phyloP scores from a whole-genome alignment of 805 yeast genomes.

The Kuraishia borneana region DNA sequence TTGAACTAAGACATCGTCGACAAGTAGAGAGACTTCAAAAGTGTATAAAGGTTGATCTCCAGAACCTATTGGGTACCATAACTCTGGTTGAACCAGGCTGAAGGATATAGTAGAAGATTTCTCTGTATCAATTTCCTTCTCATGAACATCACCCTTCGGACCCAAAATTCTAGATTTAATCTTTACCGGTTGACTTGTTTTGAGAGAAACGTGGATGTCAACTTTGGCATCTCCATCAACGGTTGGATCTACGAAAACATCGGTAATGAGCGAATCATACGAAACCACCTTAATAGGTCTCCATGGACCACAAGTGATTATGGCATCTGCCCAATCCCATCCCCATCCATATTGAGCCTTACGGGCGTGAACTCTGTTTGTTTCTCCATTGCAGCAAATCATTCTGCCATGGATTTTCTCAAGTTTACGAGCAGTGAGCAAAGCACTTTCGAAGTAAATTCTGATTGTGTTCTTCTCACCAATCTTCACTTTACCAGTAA shows the following conservation, averaged over 20 bases:
- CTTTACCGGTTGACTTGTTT: too few species aligned
- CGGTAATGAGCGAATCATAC: constrained; percentile 7
- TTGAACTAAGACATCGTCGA: constrained; percentile 6
- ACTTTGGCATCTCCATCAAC: not conserved
- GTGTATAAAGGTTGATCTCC: constrained; percentile 25
- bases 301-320: constrained; percentile 34
- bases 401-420: constrained; percentile 20
- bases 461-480: constrained; percentile 12
- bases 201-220: not conserved
- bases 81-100: constrained; percentile 16
- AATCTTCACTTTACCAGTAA: constrained; percentile 9
- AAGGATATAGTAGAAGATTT: too few species aligned
- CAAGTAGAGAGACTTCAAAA: constrained; percentile 9
- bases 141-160: not conserved
- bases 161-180: not conserved
- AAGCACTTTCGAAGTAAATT: constrained; percentile 27
- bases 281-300: constrained; percentile 21
- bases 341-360: constrained; percentile 46
- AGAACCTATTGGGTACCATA: constrained; percentile 30
- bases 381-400: constrained; percentile 30
- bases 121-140: not conserved
- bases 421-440: constrained; percentile 19
- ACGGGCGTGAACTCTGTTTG: constrained; percentile 29
- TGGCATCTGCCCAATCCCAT: constrained; percentile 46
- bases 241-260: not conserved